Percentiles rank a stretch among this genome's conserved stretches.
Conservation (phyloP, 2,329 filamentous ascomycete species). For the Ophiostoma ulmi region DNA sequence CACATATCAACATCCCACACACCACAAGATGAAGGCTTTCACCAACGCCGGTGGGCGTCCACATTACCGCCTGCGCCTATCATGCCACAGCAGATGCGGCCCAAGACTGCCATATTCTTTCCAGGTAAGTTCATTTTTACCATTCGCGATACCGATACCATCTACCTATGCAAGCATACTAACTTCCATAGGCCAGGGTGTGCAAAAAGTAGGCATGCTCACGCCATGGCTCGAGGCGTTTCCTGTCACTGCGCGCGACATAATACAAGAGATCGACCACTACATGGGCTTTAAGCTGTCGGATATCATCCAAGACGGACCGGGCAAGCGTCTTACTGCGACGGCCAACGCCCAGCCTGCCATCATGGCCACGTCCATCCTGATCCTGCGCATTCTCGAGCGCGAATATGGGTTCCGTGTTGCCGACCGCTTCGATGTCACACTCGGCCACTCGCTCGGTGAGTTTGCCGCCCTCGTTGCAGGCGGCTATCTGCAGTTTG, state of each 20-base stretch:
- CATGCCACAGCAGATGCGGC: conserved; percentile 26
- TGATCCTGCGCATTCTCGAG: conserved; percentile 84
- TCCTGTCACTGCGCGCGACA: conserved; percentile 66
- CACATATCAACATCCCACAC: neutral
- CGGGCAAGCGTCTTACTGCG: conserved; percentile 68
- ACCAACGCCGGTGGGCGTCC: conserved; percentile 18
- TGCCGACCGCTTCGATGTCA: conserved; percentile 68
- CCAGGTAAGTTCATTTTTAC: conserved; percentile 40
- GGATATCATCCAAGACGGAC: conserved; percentile 70
- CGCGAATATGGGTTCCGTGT: conserved; percentile 74
- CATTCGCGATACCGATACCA: neutral
- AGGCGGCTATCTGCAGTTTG: conserved; percentile 71
- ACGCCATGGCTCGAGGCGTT: conserved; percentile 82
- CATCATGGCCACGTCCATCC: conserved; percentile 90
- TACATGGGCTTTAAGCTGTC: conserved; percentile 71
- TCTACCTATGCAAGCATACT: neutral
- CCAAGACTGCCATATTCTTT: conserved; percentile 56
- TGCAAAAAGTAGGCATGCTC: conserved; percentile 84
- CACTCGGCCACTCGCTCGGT: conserved; percentile 83
- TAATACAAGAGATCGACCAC: conserved; percentile 80
- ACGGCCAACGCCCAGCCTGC: conserved; percentile 90
- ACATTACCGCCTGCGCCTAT: conserved; percentile 9
- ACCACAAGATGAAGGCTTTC: neutral
- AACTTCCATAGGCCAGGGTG: conserved; percentile 64
- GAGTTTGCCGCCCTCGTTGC: conserved; percentile 90